Evolutionary conservation across 805 yeast species (phyloP).

Genomic region (Candida golubevii): DNA sequence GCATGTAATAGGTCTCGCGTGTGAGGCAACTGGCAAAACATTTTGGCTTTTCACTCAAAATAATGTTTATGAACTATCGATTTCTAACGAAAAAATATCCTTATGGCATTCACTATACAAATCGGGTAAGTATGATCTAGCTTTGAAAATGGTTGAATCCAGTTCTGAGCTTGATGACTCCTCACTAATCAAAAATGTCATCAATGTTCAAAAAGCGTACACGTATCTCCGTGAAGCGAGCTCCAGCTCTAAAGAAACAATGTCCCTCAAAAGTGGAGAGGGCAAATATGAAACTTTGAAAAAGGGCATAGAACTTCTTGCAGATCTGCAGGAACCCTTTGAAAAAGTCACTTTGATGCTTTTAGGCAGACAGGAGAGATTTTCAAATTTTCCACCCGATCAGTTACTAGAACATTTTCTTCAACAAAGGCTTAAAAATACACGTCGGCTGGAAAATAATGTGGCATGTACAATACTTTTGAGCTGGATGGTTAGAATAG

Average conservation of each 20-base stretch:
- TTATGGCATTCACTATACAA: conserved; percentile 54
- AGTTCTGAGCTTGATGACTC: background rate
- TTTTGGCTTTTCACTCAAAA: conserved; percentile 70
- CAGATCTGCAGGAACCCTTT: conserved; percentile 59
- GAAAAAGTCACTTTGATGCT: conserved; percentile 62
- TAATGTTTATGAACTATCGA: conserved; percentile 65
- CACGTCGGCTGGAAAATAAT: conserved; percentile 18
- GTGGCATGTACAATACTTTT: conserved; percentile 45
- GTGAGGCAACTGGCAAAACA: conserved; percentile 43
- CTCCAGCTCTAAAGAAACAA: no score
- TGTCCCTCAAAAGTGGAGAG: conserved; percentile 8
- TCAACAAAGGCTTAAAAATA: conserved; percentile 7
- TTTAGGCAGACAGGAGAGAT: conserved; percentile 11
- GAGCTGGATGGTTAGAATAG: conserved; percentile 63
- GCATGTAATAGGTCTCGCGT: conserved; percentile 24
- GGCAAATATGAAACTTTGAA: conserved; percentile 7
- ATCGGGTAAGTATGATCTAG: conserved; percentile 52
- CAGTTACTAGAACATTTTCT: conserved; percentile 32
- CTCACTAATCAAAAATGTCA: conserved; percentile 32
- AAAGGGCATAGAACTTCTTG: conserved; percentile 44
- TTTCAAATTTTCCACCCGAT: conserved; percentile 13
- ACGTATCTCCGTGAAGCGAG: conserved; percentile 26
- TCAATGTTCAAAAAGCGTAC: conserved; percentile 54
- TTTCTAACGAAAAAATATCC: conserved; percentile 64
- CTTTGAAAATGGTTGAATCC: conserved; percentile 35